A percentile compares a stretch with the other conserved stretches of the same genome.
These are phyloP conservation scores for Pythium sukuiense DNA, from an alignment of 352 stramenopile genomes.

Conservation along the genomic window DNA sequence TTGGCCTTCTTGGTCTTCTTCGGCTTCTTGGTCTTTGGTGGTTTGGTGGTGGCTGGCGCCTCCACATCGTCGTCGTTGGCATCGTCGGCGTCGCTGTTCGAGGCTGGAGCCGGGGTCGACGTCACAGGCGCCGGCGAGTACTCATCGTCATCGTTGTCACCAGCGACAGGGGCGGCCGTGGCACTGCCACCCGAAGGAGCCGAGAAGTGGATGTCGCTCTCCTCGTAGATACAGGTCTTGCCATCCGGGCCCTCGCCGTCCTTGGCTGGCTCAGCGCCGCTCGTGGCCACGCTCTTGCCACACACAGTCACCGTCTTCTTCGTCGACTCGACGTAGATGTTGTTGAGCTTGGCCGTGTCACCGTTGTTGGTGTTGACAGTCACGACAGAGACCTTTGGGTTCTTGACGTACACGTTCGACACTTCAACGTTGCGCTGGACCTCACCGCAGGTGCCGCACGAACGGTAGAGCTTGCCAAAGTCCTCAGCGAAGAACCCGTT, in stretches of 20 bases:
- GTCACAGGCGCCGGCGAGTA: no score
- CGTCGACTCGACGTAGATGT: constrained; percentile 16
- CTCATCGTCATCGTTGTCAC: no score
- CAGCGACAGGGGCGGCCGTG: background rate
- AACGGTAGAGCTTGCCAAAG: constrained; percentile 14
- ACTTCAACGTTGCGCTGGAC: constrained; percentile 37
- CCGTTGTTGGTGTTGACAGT: constrained; percentile 46
- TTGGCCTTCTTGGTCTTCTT: background rate
- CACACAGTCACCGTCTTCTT: constrained; percentile 28
- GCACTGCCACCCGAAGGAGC: background rate
- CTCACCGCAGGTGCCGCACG: constrained; percentile 2
- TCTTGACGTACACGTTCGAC: constrained; percentile 44
- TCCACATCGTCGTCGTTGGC: no score
- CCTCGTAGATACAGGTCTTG: constrained; percentile 4
- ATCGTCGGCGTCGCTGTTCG: no score
- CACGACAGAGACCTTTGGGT: constrained; percentile 40
- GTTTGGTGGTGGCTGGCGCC: no score
- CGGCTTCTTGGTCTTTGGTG: background rate
- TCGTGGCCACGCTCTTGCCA: constrained; percentile 8
- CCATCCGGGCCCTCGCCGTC: background rate
- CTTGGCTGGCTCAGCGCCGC: constrained; percentile 21
- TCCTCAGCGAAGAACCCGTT: constrained; percentile 45
- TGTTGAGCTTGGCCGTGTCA: constrained; percentile 18
- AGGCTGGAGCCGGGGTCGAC: no score
- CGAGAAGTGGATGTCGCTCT: constrained; percentile 43